Evolutionary conservation across 2,329 filamentous ascomycete genomes (phyloP).

Genomic region (Zasmidium citrigriseum): DNA sequence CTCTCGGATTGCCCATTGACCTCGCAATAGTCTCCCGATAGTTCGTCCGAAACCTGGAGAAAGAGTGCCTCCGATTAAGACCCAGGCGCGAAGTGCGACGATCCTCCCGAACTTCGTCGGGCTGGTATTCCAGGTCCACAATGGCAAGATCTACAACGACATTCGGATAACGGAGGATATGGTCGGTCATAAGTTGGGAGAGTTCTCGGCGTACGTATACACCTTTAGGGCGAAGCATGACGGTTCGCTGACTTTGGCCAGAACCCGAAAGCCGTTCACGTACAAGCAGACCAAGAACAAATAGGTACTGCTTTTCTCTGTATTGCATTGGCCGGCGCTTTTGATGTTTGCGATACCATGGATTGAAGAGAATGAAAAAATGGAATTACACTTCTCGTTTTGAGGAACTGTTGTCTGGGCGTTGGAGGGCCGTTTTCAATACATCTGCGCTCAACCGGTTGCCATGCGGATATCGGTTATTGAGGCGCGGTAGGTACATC

Average conservation of each 20-base stretch:
- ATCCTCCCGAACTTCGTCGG: conserved; percentile 93
- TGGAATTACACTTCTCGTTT: background rate
- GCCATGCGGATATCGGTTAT: no score
- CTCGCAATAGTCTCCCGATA: conserved; percentile 59
- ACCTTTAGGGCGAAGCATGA: background rate
- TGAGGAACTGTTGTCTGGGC: background rate
- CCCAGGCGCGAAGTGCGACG: conserved; percentile 82
- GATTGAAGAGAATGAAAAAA: background rate
- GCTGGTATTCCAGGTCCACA: conserved; percentile 85
- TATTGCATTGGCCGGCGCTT: background rate
- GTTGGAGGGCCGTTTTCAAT: no score
- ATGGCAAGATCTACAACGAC: conserved; percentile 84
- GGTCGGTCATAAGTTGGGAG: conserved; percentile 92
- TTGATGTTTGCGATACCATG: background rate
- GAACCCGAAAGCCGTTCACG: conserved; percentile 67
- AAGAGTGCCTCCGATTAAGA: conserved; percentile 72
- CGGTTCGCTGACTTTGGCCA: conserved; percentile 34
- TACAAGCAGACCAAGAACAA: conserved; percentile 74
- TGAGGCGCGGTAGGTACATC: background rate
- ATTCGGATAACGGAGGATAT: conserved; percentile 89
- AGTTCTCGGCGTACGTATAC: conserved; percentile 77
- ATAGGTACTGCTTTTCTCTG: conserved; percentile 33
- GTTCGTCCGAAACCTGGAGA: conserved; percentile 61
- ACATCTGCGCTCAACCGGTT: no score
- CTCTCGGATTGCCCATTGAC: background rate